Conservation (phyloP, 495 filamentous ascomycete species). For the Pseudotulostoma volvatum region DNA sequence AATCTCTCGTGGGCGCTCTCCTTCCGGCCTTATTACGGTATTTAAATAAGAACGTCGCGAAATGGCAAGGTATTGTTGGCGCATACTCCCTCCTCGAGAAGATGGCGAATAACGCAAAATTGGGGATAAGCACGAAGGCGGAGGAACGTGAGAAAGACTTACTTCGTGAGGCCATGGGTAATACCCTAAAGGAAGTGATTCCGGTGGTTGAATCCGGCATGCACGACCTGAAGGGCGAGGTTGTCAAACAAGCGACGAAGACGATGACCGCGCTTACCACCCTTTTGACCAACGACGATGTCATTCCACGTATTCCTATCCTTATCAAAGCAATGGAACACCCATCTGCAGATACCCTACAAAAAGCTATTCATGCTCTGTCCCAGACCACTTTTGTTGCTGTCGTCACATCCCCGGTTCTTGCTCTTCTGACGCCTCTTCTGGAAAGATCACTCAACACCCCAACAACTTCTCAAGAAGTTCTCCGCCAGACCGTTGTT, state of each 20-base stretch:
- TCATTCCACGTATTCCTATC: constrained; percentile 79
- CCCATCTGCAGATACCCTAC: constrained; percentile 70
- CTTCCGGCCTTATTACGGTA: constrained; percentile 58
- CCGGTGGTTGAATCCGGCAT: constrained; percentile 85
- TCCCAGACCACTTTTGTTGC: constrained; percentile 99
- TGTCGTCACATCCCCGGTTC: constrained; percentile 89
- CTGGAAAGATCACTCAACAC: constrained; percentile 86
- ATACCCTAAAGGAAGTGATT: constrained; percentile 76
- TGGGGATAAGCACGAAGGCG: constrained; percentile 60
- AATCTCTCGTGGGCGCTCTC: constrained; percentile 65
- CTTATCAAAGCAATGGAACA: constrained; percentile 92
- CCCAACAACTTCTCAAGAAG: constrained; percentile 81
- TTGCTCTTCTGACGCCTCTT: constrained; percentile 91
- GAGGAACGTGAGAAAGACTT: constrained; percentile 74
- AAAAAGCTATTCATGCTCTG: constrained; percentile 91
- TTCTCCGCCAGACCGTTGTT: constrained; percentile 84
- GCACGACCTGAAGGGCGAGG: constrained; percentile 89
- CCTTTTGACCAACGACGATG: constrained; percentile 92
- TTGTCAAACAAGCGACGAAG: constrained; percentile 72
- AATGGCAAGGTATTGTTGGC: constrained; percentile 91
- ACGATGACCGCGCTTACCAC: constrained; percentile 84
- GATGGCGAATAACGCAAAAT: constrained; percentile 85
- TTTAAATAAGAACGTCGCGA: constrained; percentile 62
- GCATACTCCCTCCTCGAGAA: constrained; percentile 67
- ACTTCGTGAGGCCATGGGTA: constrained; percentile 80